Evolutionary conservation across 148 eudicot genomes (phyloP), one percentile per base, ranked within the genome.

Genomic region (Rhododendron mucronatum): DNA sequence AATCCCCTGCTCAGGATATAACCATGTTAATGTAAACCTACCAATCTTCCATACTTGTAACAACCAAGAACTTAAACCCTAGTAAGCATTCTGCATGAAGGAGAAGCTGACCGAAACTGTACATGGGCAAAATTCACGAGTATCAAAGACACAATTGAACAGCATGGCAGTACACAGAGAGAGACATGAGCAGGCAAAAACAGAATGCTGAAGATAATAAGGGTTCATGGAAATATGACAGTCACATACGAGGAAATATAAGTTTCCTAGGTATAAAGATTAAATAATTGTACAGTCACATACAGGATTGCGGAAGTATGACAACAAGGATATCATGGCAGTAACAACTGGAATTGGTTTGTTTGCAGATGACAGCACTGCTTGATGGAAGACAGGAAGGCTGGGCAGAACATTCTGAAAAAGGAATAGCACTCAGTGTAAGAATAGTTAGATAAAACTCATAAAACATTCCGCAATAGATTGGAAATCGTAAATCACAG

Each of bases 271-370:
- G 18, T n/a, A 83, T 33, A 84, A 45, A 63, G 14, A 20, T 16
- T 61, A 37, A 20, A 78, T 28, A 35, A 80, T 12, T 73, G 23
- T 57, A 67, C 39, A 37, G 55, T 44, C 48, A 35, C 98, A 74
- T 97, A 97, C 99, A 90, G 95, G 95, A 88, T 87, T 84, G 30
- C 93, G 98, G 81, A 86, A 91, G 91, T 83, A 97, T 41, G 98
- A 93, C 80, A 92, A 87, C 88, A 94, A 89, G n/a, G 99, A 97
- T 47, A 91, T 87, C 90, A 95, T 88, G n/a, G 98, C 96, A 71
- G 90, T 88, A 87, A 89, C 88, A 86, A 93, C 92, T 69, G 98
- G 91, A 84, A 95, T 85, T 28, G 98, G 99, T 87, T 93, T 97
- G 53, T 92, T 91, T 76, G 88, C 83, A 48, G 92, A 87, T 87